Evolutionary conservation across 1,284 basidiomycete genomes (phyloP).

Genomic region (Cutaneotrichosporon dermatis): DNA sequence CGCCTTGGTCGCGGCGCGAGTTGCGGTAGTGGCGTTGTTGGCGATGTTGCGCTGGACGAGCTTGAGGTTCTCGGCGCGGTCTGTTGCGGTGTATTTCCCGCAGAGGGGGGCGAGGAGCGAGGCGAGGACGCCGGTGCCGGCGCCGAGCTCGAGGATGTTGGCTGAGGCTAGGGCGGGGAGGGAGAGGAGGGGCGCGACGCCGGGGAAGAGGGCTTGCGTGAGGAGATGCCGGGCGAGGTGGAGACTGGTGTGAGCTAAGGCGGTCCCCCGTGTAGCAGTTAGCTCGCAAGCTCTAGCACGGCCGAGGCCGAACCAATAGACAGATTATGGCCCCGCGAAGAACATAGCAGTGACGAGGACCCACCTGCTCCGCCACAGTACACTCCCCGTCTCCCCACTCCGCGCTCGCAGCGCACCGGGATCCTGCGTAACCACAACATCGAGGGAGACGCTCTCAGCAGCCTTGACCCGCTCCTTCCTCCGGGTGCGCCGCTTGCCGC

Average conservation of each 20-base stretch:
- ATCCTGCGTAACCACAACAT: conserved; percentile 65
- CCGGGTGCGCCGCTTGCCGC: conserved; percentile 1
- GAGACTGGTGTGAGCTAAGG: conserved; percentile 54
- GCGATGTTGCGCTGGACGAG: conserved; percentile 70
- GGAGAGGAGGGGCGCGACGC: conserved; percentile 24
- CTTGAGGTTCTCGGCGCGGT: conserved; percentile 63
- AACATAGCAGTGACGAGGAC: too few relatives aligned
- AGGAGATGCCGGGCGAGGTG: conserved; percentile 65
- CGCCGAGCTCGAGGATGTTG: conserved; percentile 68
- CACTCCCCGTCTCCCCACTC: conserved; percentile 81
- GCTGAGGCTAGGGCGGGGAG: conserved; percentile 52
- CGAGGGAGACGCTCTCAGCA: conserved; percentile 18
- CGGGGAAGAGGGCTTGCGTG: conserved; percentile 55
- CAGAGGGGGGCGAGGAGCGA: conserved; percentile 61
- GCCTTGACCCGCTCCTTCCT: conserved; percentile 8
- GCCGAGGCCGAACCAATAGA: too few relatives aligned
- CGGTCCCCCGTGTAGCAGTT: too few relatives aligned
- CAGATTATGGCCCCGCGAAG: too few relatives aligned
- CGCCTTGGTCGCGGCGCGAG: not conserved
- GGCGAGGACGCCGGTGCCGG: conserved; percentile 73
- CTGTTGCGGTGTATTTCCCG: conserved; percentile 65
- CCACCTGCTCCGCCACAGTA: conserved; percentile 80
- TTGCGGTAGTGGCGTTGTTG: conserved; percentile 22
- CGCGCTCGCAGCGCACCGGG: conserved; percentile 67
- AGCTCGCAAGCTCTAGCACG: too few relatives aligned